A percentile compares a stretch with the other conserved stretches of the same genome.
These are phyloP conservation scores for Xylaria scruposa DNA, from an alignment of 495 filamentous ascomycete genomes.

Conservation along the genomic window DNA sequence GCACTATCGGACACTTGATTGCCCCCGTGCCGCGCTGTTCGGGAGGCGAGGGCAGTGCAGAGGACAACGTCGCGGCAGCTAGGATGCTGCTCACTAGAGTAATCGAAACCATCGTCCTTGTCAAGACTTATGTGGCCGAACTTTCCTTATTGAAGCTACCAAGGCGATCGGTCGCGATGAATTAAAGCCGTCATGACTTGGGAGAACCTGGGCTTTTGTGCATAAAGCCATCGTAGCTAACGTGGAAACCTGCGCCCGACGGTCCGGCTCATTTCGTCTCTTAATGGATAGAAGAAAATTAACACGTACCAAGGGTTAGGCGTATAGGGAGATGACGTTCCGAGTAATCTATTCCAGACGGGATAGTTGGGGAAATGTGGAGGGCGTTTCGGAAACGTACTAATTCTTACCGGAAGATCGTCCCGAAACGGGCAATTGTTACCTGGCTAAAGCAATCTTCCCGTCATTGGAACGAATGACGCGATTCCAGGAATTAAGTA, in stretches of 20 bases:
- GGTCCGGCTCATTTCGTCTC: constrained; percentile 13
- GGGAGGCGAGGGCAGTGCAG: constrained; percentile 27
- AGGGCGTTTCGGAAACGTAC: constrained; percentile 26
- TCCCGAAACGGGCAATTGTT: constrained; percentile 9
- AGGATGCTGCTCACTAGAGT: constrained; percentile 33
- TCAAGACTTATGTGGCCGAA: not conserved
- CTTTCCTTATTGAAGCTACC: not conserved
- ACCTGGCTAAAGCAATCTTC: constrained; percentile 10
- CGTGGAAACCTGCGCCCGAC: constrained; percentile 7
- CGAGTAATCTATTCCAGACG: constrained; percentile 35
- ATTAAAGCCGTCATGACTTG: not conserved
- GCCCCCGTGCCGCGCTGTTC: constrained; percentile 35
- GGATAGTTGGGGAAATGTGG: constrained; percentile 30
- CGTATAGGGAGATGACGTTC: constrained; percentile 34
- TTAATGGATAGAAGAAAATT: not conserved
- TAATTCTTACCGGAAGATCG: constrained; percentile 9
- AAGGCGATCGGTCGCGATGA: too few relatives aligned
- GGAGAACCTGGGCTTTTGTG: constrained; percentile 12
- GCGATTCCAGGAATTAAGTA: constrained; percentile 4
- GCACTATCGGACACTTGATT: constrained; percentile 53
- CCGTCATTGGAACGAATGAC: not conserved
- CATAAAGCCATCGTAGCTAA: constrained; percentile 12
- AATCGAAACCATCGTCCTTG: constrained; percentile 35
- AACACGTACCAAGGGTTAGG: not conserved
- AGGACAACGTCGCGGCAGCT: constrained; percentile 25